These are phyloP conservation scores for Ramalina intermedia DNA, from an alignment of 495 filamentous ascomycete genomes.

Conservation along the genomic window DNA sequence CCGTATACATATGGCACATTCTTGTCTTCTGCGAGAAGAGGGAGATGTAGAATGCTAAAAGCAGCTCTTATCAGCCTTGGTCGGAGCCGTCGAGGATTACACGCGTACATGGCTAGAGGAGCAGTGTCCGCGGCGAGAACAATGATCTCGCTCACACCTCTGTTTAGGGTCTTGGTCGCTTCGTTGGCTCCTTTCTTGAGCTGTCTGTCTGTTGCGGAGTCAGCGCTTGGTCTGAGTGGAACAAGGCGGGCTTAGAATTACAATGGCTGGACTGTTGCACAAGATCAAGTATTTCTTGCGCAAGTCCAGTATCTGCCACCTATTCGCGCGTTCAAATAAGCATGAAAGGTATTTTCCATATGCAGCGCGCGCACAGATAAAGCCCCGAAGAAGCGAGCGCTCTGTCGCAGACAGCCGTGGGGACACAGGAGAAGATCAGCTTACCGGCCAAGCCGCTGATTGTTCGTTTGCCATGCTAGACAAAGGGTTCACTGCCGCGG, in stretches of 20 bases:
- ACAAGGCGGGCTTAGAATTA: constrained; percentile 27
- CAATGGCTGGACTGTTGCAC: constrained; percentile 68
- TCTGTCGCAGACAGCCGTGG: neutral
- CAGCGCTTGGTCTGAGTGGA: neutral
- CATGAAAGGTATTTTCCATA: too few relatives aligned
- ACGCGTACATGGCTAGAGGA: constrained; percentile 53
- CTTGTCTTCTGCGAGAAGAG: constrained; percentile 76
- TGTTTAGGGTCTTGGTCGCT: constrained; percentile 78
- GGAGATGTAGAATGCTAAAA: constrained; percentile 60
- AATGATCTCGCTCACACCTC: constrained; percentile 77
- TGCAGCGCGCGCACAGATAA: too few relatives aligned
- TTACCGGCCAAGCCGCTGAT: constrained; percentile 4
- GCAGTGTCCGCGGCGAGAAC: constrained; percentile 77
- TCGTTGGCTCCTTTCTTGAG: constrained; percentile 60
- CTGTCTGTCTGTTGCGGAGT: constrained; percentile 62
- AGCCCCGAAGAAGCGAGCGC: neutral
- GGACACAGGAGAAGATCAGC: neutral
- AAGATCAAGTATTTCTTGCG: constrained; percentile 70
- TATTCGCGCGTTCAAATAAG: neutral
- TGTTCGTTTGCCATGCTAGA: constrained; percentile 8
- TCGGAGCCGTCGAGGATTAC: neutral
- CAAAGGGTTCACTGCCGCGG: constrained; percentile 49
- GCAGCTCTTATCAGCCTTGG: neutral
- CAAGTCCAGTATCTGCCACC: constrained; percentile 66
- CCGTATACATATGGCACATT: constrained; percentile 30